Evolutionary conservation across 805 yeast species (phyloP).

Genomic region (Teunomyces kruisii): DNA sequence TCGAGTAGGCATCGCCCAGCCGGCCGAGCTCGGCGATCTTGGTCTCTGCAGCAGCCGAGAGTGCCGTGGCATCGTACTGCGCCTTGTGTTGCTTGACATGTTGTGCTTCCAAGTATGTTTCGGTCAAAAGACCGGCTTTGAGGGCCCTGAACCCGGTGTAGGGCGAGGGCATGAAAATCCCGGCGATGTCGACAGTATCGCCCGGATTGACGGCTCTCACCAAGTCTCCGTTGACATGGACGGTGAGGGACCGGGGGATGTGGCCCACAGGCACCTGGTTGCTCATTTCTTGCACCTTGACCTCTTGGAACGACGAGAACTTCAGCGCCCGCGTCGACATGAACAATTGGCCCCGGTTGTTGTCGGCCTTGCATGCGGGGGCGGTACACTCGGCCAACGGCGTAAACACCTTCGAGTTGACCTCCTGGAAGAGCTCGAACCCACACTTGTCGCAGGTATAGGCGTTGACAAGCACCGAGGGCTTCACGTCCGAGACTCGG

Average conservation of each 20-base stretch:
- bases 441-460: conserved; percentile 98
- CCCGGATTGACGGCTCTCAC: conserved; percentile 91
- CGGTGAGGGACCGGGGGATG: conserved; percentile 82
- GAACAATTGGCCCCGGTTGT: conserved; percentile 83
- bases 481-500: conserved; percentile 94
- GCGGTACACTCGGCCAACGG: conserved; percentile 91
- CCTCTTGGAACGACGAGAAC: conserved; percentile 93
- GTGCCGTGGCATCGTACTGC: conserved; percentile 67
- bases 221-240: conserved; percentile 89
- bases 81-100: conserved; percentile 83
- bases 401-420: conserved; percentile 74
- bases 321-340: conserved; percentile 95
- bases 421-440: conserved; percentile 94
- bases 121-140: conserved; percentile 90
- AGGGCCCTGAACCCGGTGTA: conserved; percentile 94
- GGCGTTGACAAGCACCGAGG: conserved; percentile 85
- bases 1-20: conserved; percentile 73
- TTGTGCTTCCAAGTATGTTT: conserved; percentile 90
- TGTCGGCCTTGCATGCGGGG: conserved; percentile 71
- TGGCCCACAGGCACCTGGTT: conserved; percentile 98
- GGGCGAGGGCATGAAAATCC: conserved; percentile 90
- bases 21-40: conserved; percentile 55
- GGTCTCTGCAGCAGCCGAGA: conserved; percentile 55
- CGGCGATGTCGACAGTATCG: conserved; percentile 89
- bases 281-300: conserved; percentile 89